Base-by-base conservation (phyloP, 139 green algal genomes). In the Yamagishiella unicocca region DNA sequence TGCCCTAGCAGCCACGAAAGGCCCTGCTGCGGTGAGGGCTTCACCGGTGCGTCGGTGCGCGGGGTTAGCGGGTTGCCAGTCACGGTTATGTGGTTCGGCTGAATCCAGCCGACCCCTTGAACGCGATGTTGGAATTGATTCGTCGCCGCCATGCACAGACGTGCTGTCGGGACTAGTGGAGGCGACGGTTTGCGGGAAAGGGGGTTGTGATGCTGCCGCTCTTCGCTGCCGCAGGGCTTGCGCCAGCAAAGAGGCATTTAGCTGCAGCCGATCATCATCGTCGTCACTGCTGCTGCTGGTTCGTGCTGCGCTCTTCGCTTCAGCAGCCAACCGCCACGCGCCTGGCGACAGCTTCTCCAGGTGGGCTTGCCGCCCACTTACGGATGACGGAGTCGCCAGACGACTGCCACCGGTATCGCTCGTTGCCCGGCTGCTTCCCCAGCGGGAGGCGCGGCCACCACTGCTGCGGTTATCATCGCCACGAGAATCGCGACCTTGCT, bases 261-360 rank as follows among this genome's bases (percentile, higher is more conserved):
- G 37, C 22, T 46, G 17, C 24, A 80, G 43, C 14, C n/a, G 29
- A 33, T 58, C 74, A 6, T 82, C 74, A 4, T 67, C 50, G 31
- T 68, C 74, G 50, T 31, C 35, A 50, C 50, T 68, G 50, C 45
- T 82, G 74, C 46, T 67, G 5, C 46, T 82, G 73, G 29, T 45
- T 9, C 40, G 27, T 22, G 71, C 40, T 55, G 71, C 22, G 43
- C 37, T 37, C 19, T 6, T 6, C 7, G 27, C n/a, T 29, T 6
- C 29, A 68, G 61, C 50, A 58, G 50, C 17, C 17, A 58, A 58
- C 50, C 12, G n/a, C n/a, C n/a, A n/a, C 5, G 19, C 27, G 55
- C 55, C 55, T 24, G 66, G 31, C 31, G 66, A 74, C 66, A 74
- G 33, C 66, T 74, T 74, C 1, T 25, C 66, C 33, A 24, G 66